Evolutionary conservation across 768 basidiomycete species (phyloP), one percentile per base, ranked within the genome.

Genomic region (Phylloporus arenicola): DNA sequence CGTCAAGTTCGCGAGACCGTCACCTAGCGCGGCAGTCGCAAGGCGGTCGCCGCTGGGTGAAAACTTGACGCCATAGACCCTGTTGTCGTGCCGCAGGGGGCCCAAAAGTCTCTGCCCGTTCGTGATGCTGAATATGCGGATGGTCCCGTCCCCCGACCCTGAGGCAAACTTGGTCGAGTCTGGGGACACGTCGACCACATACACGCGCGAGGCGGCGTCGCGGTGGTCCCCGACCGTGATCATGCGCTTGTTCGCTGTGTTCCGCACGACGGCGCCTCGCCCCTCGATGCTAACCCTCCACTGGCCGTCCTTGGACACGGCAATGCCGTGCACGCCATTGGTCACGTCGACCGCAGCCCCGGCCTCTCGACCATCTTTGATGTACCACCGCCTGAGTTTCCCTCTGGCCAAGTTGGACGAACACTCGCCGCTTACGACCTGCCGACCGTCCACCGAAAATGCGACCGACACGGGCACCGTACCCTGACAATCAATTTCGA

Each of bases 181-280:
- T 10, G 53, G 44, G 22, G 55, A 45, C n/a, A 55, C 42, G 13
- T 56, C 54, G 30, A 55, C 31, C 6, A 53, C 46, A 14, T 27
- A 34, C 12, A 57, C 39, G 10, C 19, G n/a, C 11, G 33, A 44
- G 8, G 16, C 2, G 17, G 35, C 45, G n/a, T 47, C 45, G 17
- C 45, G 45, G 19, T 51, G 45, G 20, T 51, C 47, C 11, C n/a
- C 34, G 9, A 54, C 35, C 1, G 45, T 46, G 8, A 39, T 9
- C 6, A 37, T 44, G 19, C 45, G 45, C 25, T 56, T 48, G 14
- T 55, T 31, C 14, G 48, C 48, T 1, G 35, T 40, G 14, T 35
- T 46, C 42, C 31, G 45, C n/a, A 55, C 48, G 24, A 33, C 20
- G 30, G 49, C 53, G n/a, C 25, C 38, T 3, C 35, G 43, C 6